Base-by-base conservation (phyloP, 202 grass and related monocot species). In the Setaria italica region DNA sequence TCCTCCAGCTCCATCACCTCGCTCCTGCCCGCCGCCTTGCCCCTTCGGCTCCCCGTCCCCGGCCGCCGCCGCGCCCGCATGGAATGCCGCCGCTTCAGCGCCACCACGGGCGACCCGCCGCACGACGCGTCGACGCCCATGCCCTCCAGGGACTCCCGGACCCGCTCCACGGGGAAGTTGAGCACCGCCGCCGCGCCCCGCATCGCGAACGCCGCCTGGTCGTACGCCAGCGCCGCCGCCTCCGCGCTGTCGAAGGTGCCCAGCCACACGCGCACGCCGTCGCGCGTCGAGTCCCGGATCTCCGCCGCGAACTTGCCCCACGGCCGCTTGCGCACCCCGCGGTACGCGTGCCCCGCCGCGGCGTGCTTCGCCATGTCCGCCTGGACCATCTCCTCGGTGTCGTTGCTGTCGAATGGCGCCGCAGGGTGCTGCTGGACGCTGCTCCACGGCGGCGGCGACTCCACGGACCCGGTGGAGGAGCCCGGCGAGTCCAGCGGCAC, bases 301-400 rank as follows among this genome's bases (percentile, higher is more conserved):
- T 95, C 93, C 13, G 93, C 90, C 4, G 93, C 93, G 55, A 79
- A 95, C 87, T 95, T 95, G n/a, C 92, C 89, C 90, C 90, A 95
- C 0, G 93, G 93, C 19, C 93, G 85, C 65, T 82, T 82, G 7
- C 90, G 82, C 72, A 94, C 92, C 5, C 92, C 92, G 59, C 92
- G 88, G 76, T 83, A 93, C 6, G 80, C 16, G 39, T 41, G 39
- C 39, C 39, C 39, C 39, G 39, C 39, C 0, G 39, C 39, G 39
- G 39, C 39, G 39, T 41, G 39, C 39, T 5, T 41, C 39, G 4
- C 4, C 39, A 6, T 41, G 39, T 41, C 39, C 4, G 39, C 39
- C 39, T 4, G 39, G 39, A 41, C 39, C 39, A 41, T 41, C 39
- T 41, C 39, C 39, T 41, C 39, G 39, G 39, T 41, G 39, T 41